phyloP scores from a whole-genome alignment of 2,329 filamentous ascomycete genomes.

The Sporothrix mexicana region DNA sequence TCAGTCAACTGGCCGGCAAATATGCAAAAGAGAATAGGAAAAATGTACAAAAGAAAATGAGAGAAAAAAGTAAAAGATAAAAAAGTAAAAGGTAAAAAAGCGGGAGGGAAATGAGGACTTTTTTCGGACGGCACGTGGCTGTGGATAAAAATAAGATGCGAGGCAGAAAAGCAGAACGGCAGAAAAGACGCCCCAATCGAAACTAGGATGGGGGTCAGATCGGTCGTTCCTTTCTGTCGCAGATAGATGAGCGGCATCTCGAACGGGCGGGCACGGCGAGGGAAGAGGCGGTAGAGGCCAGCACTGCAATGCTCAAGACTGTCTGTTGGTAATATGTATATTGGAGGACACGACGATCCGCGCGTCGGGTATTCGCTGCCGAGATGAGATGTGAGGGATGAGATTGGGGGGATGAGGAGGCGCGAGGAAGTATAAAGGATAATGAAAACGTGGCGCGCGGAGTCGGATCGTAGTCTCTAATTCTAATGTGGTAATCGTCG shows the following conservation, averaged over 20 bases:
- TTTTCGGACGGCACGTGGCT: slow-evolving; percentile 10
- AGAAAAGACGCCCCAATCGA: background rate
- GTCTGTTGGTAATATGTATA: slow-evolving; percentile 12
- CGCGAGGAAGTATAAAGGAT: background rate
- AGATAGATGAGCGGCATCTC: slow-evolving; percentile 22
- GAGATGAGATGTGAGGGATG: slow-evolving; percentile 1
- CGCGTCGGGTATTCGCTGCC: slow-evolving; percentile 28
- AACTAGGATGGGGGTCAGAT: background rate
- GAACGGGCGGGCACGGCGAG: background rate
- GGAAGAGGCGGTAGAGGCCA: background rate
- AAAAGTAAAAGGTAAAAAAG: background rate
- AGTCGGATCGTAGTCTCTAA: background rate
- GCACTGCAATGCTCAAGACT: background rate
- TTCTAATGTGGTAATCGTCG: background rate
- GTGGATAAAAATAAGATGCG: background rate
- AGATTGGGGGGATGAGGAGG: no score
- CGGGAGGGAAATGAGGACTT: background rate
- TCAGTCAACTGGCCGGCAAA: background rate
- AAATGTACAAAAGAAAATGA: background rate
- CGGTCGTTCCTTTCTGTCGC: slow-evolving; percentile 2
- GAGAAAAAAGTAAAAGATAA: background rate
- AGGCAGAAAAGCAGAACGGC: no score
- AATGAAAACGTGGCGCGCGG: slow-evolving; percentile 12
- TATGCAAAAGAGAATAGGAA: slow-evolving; percentile 6
- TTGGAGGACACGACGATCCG: background rate